phyloP scores from a whole-genome alignment of 306 rosid genomes.

The Castanea crenata region DNA sequence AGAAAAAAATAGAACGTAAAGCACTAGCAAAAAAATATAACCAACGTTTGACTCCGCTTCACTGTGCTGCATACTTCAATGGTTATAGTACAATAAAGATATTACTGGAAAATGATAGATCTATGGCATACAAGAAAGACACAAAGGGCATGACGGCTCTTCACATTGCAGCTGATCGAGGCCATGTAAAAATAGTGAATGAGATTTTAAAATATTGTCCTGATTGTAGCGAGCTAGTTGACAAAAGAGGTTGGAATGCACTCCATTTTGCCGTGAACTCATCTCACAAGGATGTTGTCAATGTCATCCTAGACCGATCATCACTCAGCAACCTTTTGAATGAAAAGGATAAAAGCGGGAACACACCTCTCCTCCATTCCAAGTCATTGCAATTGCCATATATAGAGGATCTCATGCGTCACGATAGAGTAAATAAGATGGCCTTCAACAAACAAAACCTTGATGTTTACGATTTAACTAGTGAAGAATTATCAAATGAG shows the following conservation, averaged over 20 bases:
- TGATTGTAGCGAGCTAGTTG: background rate
- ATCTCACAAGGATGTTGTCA: too few species aligned
- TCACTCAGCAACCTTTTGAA: background rate
- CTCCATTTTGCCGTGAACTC: background rate
- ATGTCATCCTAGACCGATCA: background rate
- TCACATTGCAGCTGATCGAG: background rate
- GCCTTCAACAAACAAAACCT: too few species aligned
- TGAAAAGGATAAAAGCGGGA: background rate
- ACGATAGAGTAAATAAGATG: too few species aligned
- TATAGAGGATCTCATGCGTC: too few species aligned
- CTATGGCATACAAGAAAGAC: background rate
- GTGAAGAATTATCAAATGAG: too few species aligned
- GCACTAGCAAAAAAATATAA: too few species aligned
- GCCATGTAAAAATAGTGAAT: background rate
- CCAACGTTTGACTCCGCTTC: background rate
- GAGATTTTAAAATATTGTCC: background rate
- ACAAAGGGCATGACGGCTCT: background rate
- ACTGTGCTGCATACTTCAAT: accelerated
- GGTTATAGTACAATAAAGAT: background rate
- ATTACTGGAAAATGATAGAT: background rate
- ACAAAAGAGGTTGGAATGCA: background rate
- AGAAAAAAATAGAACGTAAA: too few species aligned
- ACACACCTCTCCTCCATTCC: background rate
- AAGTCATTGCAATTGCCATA: too few species aligned
- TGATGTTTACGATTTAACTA: too few species aligned